Base-by-base conservation (phyloP, 768 basidiomycete genomes). In the Tremella mesenterica region DNA sequence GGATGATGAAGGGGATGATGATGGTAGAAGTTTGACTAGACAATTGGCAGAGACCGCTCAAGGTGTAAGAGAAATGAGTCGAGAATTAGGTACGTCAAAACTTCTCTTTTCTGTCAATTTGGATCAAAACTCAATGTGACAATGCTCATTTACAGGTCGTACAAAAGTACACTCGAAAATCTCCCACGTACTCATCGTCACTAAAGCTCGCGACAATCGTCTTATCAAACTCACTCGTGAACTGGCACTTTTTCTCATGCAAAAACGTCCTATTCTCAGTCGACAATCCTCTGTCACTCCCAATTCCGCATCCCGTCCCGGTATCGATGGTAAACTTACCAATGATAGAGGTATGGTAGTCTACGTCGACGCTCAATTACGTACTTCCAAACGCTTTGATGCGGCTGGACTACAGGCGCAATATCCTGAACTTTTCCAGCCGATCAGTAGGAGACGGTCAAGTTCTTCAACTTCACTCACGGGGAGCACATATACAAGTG, bases 21-120 rank as follows among this genome's bases (percentile, higher is more conserved):
- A 81, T 57, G 81, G 80, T 0, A 80, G 81, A 38, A 92, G 84
- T 69, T 74, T 97, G 64, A 97, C 95, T 5, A 85, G 81, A 69
- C 88, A 91, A 62, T 79, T 99, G 13, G 95, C 93, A 7, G 93
- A 93, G 76, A 99, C 95, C 18, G 95, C 95, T 16, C 88, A 90
- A 12, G 86, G 90, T 33, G 95, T 99, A 10, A 81, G 95, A 44
- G 95, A 99, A 75, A 92, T 96, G 90, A 93, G 90, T 81, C 93
- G 93, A 74, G 88, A 93, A 73, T 83, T 99, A 16, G 95, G 93
- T 89, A 63, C 48, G 75, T 79, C 12, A 31, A 45, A 4, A n/a
- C n/a, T 44, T n/a, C 51, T n/a, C 12, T 7, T 8, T 20, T 58
- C 44, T 38, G 49, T 31, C 16, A 12, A 18, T 12, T 30, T 41